A percentile compares a stretch with the other conserved stretches of the same genome.
Evolutionary conservation across 1,284 basidiomycete genomes (phyloP).

Genomic region (Lentinula novae-zelandiae): DNA sequence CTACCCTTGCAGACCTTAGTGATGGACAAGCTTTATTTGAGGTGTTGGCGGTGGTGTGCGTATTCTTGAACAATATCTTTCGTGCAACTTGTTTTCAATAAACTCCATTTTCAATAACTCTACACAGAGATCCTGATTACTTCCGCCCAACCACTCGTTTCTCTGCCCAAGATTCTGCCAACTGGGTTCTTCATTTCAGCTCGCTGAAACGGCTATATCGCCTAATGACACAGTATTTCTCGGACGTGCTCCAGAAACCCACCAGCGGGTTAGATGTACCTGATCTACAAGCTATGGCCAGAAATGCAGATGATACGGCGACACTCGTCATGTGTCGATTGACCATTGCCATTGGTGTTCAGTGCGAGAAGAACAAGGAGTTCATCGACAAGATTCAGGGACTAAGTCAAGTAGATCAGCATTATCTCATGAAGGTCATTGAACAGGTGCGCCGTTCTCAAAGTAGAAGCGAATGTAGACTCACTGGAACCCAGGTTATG

Average conservation of each 20-base stretch:
- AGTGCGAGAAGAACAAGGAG: slow-evolving; percentile 80
- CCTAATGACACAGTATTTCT: slow-evolving; percentile 84
- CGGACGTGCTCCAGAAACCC: slow-evolving; percentile 74
- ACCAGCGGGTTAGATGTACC: slow-evolving; percentile 73
- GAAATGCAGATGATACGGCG: slow-evolving; percentile 63
- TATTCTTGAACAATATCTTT: slow-evolving; percentile 13
- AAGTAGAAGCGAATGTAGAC: neutral
- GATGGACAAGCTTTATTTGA: slow-evolving; percentile 74
- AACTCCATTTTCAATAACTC: too few relatives aligned
- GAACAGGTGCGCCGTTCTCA: slow-evolving; percentile 56
- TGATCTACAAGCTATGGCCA: slow-evolving; percentile 78
- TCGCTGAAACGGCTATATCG: slow-evolving; percentile 82
- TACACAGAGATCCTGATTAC: slow-evolving; percentile 69
- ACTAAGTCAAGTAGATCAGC: slow-evolving; percentile 76
- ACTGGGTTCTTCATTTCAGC: slow-evolving; percentile 87
- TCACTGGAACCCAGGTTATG: slow-evolving; percentile 56
- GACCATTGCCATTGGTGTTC: slow-evolving; percentile 90
- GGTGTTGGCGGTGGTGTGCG: slow-evolving; percentile 69
- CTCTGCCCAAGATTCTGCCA: slow-evolving; percentile 65
- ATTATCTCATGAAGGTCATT: slow-evolving; percentile 81
- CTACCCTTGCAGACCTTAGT: slow-evolving; percentile 62
- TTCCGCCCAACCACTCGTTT: slow-evolving; percentile 62
- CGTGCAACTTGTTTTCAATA: slow-evolving; percentile 2
- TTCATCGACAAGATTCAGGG: slow-evolving; percentile 84
- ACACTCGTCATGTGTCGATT: slow-evolving; percentile 77